Evolutionary conservation across 768 basidiomycete species (phyloP).

Genomic region (Lentinula boryana): DNA sequence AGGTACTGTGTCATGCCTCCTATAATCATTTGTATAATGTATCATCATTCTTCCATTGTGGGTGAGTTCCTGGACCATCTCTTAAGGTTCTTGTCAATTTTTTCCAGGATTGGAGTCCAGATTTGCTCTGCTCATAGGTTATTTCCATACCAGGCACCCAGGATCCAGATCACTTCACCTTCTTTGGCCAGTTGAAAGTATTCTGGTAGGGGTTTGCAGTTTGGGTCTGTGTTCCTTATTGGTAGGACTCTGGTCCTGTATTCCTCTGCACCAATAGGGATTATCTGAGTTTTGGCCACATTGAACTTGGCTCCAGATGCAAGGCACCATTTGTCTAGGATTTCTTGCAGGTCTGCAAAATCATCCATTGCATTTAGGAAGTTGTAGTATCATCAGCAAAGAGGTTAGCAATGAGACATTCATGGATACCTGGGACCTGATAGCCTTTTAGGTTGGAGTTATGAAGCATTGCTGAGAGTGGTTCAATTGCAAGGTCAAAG

Average conservation of each 20-base stretch:
- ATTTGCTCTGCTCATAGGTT: slow-evolving; percentile 2
- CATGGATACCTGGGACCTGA: slow-evolving; percentile 7
- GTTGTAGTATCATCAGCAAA: slow-evolving; percentile 19
- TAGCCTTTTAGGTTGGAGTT: slow-evolving; percentile 9
- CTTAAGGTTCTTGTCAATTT: slow-evolving; percentile 9
- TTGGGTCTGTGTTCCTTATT: neutral
- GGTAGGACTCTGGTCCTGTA: neutral
- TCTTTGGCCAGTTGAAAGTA: slow-evolving; percentile 11
- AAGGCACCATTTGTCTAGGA: slow-evolving; percentile 8
- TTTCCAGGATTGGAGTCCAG: slow-evolving; percentile 13
- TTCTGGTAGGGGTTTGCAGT: neutral
- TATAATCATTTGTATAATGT: slow-evolving; percentile 11
- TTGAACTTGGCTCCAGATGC: slow-evolving; percentile 15
- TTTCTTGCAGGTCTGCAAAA: neutral
- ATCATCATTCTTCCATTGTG: slow-evolving; percentile 9
- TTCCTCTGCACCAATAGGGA: slow-evolving; percentile 11
- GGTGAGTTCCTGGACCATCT: slow-evolving; percentile 13
- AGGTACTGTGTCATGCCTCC: slow-evolving; percentile 25
- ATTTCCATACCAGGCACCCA: slow-evolving; percentile 19
- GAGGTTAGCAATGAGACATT: slow-evolving; percentile 12
- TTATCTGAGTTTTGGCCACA: slow-evolving; percentile 15
- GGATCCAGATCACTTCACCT: slow-evolving; percentile 8
- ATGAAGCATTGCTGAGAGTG: slow-evolving; percentile 13
- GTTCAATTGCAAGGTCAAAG: slow-evolving; percentile 23
- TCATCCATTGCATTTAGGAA: slow-evolving; percentile 12